Conservation (phyloP, 129 eudicot species). For the Lonicera japonica region DNA sequence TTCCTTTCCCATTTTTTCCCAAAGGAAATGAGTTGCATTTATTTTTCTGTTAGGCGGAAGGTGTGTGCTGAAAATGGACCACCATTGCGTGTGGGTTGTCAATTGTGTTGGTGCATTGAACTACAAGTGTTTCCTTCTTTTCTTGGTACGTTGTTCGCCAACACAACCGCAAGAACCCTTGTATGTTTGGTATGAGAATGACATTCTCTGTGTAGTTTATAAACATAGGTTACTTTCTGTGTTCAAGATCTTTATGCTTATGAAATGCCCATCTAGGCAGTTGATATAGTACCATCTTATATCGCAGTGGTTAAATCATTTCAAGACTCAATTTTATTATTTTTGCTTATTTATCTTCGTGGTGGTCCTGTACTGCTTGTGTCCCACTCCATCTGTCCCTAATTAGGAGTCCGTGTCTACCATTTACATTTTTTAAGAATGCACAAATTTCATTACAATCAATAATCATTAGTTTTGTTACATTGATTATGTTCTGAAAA, state of each 20-base stretch:
- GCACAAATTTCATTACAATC: too few species aligned
- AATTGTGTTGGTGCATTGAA: conserved; percentile 98
- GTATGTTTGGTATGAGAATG: neutral
- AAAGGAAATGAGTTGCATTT: conserved; percentile 1
- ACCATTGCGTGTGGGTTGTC: conserved; percentile 99
- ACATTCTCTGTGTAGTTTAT: too few species aligned
- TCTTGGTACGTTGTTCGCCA: conserved; percentile 51
- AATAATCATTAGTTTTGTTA: too few species aligned
- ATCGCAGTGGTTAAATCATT: too few species aligned
- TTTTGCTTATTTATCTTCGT: too few species aligned
- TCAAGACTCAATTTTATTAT: too few species aligned
- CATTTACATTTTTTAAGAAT: too few species aligned
- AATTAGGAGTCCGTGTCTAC: too few species aligned
- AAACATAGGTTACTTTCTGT: neutral
- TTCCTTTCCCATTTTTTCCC: neutral
- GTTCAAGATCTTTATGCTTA: neutral
- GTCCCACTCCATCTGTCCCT: too few species aligned
- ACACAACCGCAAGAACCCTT: neutral
- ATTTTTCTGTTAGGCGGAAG: conserved; percentile 71
- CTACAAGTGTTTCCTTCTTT: conserved; percentile 98
- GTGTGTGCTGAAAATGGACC: conserved; percentile 97
- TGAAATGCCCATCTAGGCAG: neutral
- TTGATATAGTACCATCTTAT: too few species aligned
- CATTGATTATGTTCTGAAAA: too few species aligned
- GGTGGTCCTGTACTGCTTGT: too few species aligned